Evolutionary conservation across 2,329 filamentous ascomycete genomes (phyloP), one percentile per base, ranked within the genome.

Genomic region (Fusarium marasasianum): DNA sequence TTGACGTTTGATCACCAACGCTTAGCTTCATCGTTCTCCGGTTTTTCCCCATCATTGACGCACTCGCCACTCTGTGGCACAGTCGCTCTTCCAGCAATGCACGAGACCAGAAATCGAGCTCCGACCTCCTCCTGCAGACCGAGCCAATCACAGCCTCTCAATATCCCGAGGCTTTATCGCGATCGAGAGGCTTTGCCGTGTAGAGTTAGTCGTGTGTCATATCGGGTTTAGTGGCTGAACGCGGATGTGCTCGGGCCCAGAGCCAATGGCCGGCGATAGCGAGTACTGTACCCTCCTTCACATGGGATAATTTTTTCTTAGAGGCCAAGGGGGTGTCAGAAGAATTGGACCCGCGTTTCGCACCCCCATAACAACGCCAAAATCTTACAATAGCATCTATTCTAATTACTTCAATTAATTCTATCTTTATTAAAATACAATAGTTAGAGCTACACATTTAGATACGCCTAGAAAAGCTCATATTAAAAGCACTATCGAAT

Each of bases 131-230:
- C 76, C 76, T 64, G 75, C 65, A 45, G 71, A 40, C 78, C 76
- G 76, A 66, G 13, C 79, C 79, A 80, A 80, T 79, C 54, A 72
- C 5, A 20, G n/a, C 8, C 12, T 8, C 26, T 5, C 20, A 35
- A 73, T 71, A 71, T 66, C 73, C 78, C 79, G 79, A 79, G 55
- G 78, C 72, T 80, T 80, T 80, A 77, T 80, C 79, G 79, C 79
- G 66, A 61, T 57, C 54, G 66, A 60, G 47, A 22, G n/a, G 50
- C 74, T 51, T 70, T 73, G 3, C 77, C 47, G 2, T 7, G 60
- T 33, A 6, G 8, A 38, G 76, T 54, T 78, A 78, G 67, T 2
- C 0, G 1, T 1, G 5, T 11, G 11, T 60, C 56, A 47, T 45
- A 78, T 69, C 53, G 37, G 70, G 69, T 10, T 40, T 74, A 74